Evolutionary conservation across 2,329 filamentous ascomycete genomes (phyloP), one percentile per base, ranked within the genome.

Genomic region (Exophiala xenobiotica): DNA sequence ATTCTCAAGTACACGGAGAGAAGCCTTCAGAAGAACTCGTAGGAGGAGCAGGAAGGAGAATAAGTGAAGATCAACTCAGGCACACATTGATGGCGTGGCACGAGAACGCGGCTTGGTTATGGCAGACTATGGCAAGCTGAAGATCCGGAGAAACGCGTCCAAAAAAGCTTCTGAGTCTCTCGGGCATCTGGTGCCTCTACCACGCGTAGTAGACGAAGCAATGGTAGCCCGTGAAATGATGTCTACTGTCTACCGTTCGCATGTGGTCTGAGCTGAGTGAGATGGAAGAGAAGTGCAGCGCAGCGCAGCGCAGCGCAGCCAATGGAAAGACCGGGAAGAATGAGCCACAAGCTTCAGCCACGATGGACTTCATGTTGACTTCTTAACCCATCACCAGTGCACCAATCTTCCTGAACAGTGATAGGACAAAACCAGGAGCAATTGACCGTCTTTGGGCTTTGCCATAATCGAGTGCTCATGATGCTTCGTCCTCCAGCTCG

Each of bases 61-160:
- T 24, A 39, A 18, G 38, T 9, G 19, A 19, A 27, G 23, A 22
- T n/a, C 37, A 12, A 24, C 33, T 16, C 53, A 58, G 56, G 56
- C 56, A 54, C 45, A 40, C 49, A 22, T 43, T 20, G 53, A 56
- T 58, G 53, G 56, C 56, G 56, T 45, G 51, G 52, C 52, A 31
- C 38, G 18, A 18, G n/a, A n/a, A n/a, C n/a, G n/a, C n/a, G n/a
- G n/a, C n/a, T n/a, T n/a, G n/a, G n/a, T n/a, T n/a, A n/a, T n/a
- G n/a, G n/a, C n/a, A n/a, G n/a, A 35, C 12, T 14, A 35, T 16
- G 31, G 11, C 9, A 14, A 4, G 31, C 6, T 35, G 9, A 14
- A 14, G 8, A 16, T 35, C 31, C 31, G 12, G 31, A 14, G 4
- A 16, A 4, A 12, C 16, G 40, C n/a, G 26, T 18, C 12, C 19